Evolutionary conservation across 148 eudicot species (phyloP).

Genomic region (Polygonum maritimum): DNA sequence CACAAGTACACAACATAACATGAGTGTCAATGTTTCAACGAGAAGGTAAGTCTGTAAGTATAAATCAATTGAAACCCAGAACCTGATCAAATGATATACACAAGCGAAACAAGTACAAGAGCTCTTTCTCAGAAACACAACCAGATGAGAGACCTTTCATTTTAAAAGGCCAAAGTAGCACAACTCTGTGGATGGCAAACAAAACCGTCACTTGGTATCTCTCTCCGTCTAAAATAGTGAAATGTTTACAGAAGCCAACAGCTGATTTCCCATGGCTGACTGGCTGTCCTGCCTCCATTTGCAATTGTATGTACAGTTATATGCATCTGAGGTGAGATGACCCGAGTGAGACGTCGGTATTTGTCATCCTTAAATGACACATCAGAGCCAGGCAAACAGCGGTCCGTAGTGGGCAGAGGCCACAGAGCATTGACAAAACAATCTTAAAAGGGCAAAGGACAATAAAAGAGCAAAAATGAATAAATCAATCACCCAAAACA

Average conservation of each 20-base stretch:
- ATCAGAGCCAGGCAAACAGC: background rate
- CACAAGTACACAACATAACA: background rate
- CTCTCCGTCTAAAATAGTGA: background rate
- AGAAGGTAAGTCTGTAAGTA: background rate
- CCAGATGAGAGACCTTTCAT: background rate
- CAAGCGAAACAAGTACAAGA: background rate
- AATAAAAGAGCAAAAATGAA: background rate
- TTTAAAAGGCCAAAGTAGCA: background rate
- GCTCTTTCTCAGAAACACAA: background rate
- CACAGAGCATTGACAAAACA: background rate
- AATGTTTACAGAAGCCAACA: slow-evolving; percentile 4
- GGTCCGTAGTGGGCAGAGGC: background rate
- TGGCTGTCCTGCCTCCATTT: slow-evolving; percentile 2
- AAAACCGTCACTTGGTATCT: background rate
- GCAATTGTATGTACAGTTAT: background rate
- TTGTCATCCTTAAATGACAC: background rate
- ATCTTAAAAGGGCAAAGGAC: background rate
- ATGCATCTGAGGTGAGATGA: background rate
- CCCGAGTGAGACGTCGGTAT: background rate
- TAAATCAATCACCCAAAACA: background rate
- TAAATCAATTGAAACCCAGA: background rate
- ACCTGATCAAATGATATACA: background rate
- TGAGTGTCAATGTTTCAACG: background rate
- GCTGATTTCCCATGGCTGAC: background rate
- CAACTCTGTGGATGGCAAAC: background rate